A percentile compares a stretch with the other conserved stretches of the same genome.
Conservation (phyloP, 2,329 filamentous ascomycete species). For the Cladophialophora carrionii region DNA sequence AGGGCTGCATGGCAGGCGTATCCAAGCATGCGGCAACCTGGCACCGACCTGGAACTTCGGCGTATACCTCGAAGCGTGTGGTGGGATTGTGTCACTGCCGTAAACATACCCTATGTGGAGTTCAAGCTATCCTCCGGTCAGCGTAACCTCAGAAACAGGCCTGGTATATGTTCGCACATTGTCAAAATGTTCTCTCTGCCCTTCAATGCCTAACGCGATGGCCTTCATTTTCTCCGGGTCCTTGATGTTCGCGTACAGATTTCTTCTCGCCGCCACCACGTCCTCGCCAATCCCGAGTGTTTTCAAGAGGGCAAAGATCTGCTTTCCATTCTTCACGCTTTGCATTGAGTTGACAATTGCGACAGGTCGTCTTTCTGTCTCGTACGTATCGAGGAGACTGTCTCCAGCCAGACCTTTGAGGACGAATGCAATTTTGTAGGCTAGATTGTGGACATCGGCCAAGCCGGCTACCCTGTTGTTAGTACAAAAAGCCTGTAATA, state of each 20-base stretch:
- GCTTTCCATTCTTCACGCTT: constrained; percentile 51
- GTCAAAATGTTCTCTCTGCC: constrained; percentile 33
- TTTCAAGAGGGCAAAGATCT: constrained; percentile 50
- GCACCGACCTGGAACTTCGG: constrained; percentile 47
- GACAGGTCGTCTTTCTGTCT: constrained; percentile 46
- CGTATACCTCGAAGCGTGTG: constrained; percentile 46
- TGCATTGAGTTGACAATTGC: constrained; percentile 49
- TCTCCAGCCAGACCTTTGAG: constrained; percentile 41
- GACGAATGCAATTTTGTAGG: constrained; percentile 55
- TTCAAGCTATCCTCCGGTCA: constrained; percentile 40
- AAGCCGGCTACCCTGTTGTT: constrained; percentile 46
- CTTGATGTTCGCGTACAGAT: constrained; percentile 22
- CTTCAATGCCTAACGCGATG: constrained; percentile 40
- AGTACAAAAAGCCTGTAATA: not conserved
- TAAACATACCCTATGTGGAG: constrained; percentile 54
- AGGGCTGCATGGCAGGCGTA: constrained; percentile 30
- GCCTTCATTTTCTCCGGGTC: constrained; percentile 38
- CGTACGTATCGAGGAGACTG: constrained; percentile 45
- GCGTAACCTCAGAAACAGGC: not conserved
- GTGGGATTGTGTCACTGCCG: constrained; percentile 42
- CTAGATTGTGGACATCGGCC: constrained; percentile 58
- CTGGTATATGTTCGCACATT: constrained; percentile 18
- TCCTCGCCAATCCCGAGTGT: constrained; percentile 45
- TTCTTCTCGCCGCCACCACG: constrained; percentile 28
- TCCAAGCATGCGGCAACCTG: constrained; percentile 50